Conservation (phyloP, 2,329 filamentous ascomycete species). For the Aspergillus fijiensis region DNA sequence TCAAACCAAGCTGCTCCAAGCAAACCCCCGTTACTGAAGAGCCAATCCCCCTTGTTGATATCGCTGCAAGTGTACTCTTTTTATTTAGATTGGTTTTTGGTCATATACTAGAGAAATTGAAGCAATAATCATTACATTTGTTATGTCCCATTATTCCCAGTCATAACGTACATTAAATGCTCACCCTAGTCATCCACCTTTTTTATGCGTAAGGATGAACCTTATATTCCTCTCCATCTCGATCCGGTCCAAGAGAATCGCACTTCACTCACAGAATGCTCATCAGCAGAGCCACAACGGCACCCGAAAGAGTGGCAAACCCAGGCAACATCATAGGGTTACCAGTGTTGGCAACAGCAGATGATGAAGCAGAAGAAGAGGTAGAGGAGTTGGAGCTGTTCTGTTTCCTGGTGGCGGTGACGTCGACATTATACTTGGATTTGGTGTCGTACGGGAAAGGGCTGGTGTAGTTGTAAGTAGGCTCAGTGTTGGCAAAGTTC, state of each 20-base stretch:
- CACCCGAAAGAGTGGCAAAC: constrained; percentile 13
- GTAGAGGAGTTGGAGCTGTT: not conserved
- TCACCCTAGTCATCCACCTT: not conserved
- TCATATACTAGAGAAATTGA: not conserved
- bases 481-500: constrained; percentile 28
- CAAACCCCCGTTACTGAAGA: no score
- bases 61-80: no score
- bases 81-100: not conserved
- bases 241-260: not conserved
- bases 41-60: no score
- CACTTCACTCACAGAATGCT: constrained; percentile 11
- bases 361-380: constrained; percentile 14
- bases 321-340: constrained; percentile 14
- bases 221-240: no score
- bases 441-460: constrained; percentile 33
- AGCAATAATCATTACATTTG: not conserved
- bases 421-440: constrained; percentile 28
- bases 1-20: no score
- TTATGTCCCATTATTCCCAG: constrained; percentile 1
- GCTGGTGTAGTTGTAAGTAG: constrained; percentile 38
- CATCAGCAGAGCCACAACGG: constrained; percentile 16
- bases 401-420: constrained; percentile 28
- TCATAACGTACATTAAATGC: not conserved
- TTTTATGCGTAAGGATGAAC: not conserved
- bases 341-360: constrained; percentile 13